Evolutionary conservation across 1,139 yeast genomes (phyloP).

Genomic region (Yamadazyma songkhlaensis): DNA sequence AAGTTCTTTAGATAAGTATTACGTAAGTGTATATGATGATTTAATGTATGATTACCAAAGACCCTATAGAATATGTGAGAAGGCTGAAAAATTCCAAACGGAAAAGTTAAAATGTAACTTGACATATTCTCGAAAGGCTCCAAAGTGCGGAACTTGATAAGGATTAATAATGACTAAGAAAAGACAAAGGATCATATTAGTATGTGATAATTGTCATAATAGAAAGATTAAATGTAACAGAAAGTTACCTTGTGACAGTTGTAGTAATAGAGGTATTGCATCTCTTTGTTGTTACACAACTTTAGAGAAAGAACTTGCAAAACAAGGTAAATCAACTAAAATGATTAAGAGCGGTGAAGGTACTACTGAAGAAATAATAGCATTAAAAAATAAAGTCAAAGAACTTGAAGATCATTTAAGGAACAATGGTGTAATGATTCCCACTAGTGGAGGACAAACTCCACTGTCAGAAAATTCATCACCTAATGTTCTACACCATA

Average conservation of each 20-base stretch:
- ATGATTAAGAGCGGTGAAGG: constrained; percentile 5
- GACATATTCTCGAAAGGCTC: background rate
- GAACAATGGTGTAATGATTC: background rate
- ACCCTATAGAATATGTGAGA: too few species aligned
- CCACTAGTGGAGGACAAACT: background rate
- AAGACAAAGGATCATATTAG: constrained; percentile 16
- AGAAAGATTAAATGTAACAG: constrained; percentile 18
- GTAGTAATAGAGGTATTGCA: constrained; percentile 12
- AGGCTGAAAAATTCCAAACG: too few species aligned
- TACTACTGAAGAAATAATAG: constrained; percentile 3
- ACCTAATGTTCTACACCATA: background rate
- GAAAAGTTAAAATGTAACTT: too few species aligned
- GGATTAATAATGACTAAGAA: constrained; percentile 10
- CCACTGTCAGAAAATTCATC: constrained; percentile 4
- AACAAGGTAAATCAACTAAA: constrained; percentile 14
- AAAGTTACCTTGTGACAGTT: constrained; percentile 16
- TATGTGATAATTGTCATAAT: constrained; percentile 19
- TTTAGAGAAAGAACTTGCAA: constrained; percentile 14
- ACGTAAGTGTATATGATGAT: background rate
- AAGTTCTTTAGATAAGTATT: constrained; percentile 2
- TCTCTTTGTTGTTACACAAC: constrained; percentile 15
- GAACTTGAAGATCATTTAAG: constrained; percentile 4
- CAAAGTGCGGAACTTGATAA: background rate
- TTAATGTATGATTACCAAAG: too few species aligned
- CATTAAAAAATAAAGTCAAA: constrained; percentile 1